Percentiles rank a stretch among this genome's conserved stretches.
Conservation (phyloP, 192 early-diverging fungal genomes). For the Coemansia guatemalensis region DNA sequence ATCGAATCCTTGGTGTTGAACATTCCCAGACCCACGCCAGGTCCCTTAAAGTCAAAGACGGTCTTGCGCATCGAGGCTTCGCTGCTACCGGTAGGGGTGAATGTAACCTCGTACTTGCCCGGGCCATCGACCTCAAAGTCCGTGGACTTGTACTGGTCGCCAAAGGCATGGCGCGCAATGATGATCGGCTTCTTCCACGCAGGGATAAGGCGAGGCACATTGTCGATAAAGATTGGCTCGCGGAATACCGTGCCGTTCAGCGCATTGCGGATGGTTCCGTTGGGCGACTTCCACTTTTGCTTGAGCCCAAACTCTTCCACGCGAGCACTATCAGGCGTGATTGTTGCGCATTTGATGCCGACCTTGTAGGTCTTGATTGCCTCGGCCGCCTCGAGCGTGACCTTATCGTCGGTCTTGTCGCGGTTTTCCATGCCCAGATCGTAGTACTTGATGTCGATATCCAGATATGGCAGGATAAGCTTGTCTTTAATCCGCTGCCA, state of each 20-base stretch:
- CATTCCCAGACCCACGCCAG: constrained; percentile 95
- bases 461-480: constrained; percentile 83
- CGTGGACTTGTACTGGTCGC: constrained; percentile 98
- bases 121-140: constrained; percentile 91
- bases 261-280: constrained; percentile 96
- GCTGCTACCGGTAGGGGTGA: constrained; percentile 81
- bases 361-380: constrained; percentile 98
- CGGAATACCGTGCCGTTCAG: constrained; percentile 98
- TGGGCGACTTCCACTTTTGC: constrained; percentile 98
- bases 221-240: constrained; percentile 93
- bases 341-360: constrained; percentile 99
- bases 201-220: constrained; percentile 89
- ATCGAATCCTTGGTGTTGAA: constrained; percentile 94
- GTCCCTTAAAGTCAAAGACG: constrained; percentile 83
- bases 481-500: constrained; percentile 92
- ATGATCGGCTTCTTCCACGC: constrained; percentile 95
- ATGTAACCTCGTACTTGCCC: constrained; percentile 88
- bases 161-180: constrained; percentile 95
- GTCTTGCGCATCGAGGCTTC: constrained; percentile 59
- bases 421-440: constrained; percentile 92
- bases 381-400: constrained; percentile 93
- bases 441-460: constrained; percentile 95
- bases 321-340: constrained; percentile 94
- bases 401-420: constrained; percentile 91
- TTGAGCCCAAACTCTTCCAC: constrained; percentile 95